Percentiles rank a stretch among this genome's conserved stretches.
Conservation (phyloP, 257 asterid species). For the Vinca minor region DNA sequence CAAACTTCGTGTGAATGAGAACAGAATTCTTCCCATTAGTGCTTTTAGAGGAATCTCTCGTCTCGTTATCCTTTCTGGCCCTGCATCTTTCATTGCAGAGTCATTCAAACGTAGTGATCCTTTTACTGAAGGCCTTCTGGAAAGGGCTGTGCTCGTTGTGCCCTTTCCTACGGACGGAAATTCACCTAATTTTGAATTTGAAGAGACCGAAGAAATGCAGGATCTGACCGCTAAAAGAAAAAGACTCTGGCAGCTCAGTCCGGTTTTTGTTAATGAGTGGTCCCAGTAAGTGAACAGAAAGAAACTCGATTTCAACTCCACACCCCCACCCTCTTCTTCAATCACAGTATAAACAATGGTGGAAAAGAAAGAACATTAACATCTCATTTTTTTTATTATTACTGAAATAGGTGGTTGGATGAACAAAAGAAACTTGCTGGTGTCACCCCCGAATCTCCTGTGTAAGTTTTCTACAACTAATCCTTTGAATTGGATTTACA, state of each 20-base stretch:
- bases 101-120: conserved; percentile 62
- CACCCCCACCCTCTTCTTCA: background rate
- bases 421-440: conserved; percentile 86
- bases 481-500: background rate
- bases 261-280: conserved; percentile 62
- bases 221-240: conserved; percentile 50
- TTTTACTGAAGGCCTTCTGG: conserved; percentile 59
- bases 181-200: conserved; percentile 49
- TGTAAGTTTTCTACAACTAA: conserved; percentile 42
- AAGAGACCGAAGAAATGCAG: conserved; percentile 47
- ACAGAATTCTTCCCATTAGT: conserved; percentile 51
- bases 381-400: conserved; percentile 5
- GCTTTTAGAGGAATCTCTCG: conserved; percentile 89
- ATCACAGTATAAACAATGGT: background rate
- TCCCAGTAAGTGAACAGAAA: conserved; percentile 62
- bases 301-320: too few species aligned
- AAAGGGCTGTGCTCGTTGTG: conserved; percentile 79
- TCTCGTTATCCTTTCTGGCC: conserved; percentile 77
- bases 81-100: conserved; percentile 62
- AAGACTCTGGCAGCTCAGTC: conserved; percentile 85
- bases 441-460: conserved; percentile 81
- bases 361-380: background rate
- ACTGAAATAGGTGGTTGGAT: conserved; percentile 69
- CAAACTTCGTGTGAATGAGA: conserved; percentile 73
- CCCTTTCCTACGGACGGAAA: conserved; percentile 69